Base-by-base conservation (phyloP, 129 eudicot species). In the Centella asiatica region DNA sequence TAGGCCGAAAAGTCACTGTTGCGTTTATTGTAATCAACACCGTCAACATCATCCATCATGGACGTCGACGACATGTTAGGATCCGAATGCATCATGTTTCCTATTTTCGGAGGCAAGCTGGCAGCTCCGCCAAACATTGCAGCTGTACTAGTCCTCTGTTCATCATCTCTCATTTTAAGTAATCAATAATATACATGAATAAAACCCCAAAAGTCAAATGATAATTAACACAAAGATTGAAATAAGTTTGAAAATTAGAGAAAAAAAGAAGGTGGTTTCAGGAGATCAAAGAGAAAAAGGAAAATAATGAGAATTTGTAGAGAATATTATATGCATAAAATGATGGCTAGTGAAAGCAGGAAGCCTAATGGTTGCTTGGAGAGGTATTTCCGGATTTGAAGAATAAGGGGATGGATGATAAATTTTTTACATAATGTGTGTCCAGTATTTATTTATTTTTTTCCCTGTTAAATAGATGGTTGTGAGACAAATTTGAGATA, bases 1-100 rank as follows among this genome's bases (percentile, higher is more conserved):
- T 77, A 72, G 29, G 84, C 75, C 4, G 93, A 78, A 78, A 81
- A 79, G 65, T 78, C 80, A 80, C 97, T 89, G 22, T 78, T 29
- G 6, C 86, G 83, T 40, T 26, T 69, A 69, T 34, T 54, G 72
- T 11, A 74, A 13, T 84, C 86, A 14, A 60, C 77, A 5, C 52
- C 71, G 34, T 24, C 69, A 23, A 17, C 58, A 53, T 52, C 57
- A 13, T 53, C 58, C 20, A 53, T 0, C 2, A 34, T 24, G 5
- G 70, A 37, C 29, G 60, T 62, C 20, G 76, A 62, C 3, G 87
- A 66, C 25, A 75, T 18, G 80, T 85, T 78, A 6, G 88, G 92
- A 34, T 83, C 92, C 6, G 86, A 69, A 52, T 74, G 72, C 23
- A 48, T 31, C 71, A 60, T 68, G 76, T 70, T 71, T 27, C 48